These are phyloP conservation scores for Umbelopsis sp. DNA, from an alignment of 192 early-diverging fungal genomes.

Conservation along the genomic window DNA sequence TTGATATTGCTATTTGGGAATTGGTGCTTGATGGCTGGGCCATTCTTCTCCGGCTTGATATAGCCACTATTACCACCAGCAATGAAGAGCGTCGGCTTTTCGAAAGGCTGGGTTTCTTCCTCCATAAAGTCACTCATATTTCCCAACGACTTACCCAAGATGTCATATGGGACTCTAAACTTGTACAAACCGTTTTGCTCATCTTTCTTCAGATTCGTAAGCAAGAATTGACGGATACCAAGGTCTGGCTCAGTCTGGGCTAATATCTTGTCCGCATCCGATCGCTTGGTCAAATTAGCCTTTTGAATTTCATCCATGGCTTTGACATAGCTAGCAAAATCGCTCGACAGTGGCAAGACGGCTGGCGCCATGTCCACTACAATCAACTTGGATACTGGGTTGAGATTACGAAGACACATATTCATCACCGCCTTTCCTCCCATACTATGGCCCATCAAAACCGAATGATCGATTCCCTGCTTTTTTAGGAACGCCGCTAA, in stretches of 20 bases:
- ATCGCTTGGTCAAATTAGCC: constrained; percentile 51
- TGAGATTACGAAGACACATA: constrained; percentile 58
- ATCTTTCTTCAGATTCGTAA: constrained; percentile 86
- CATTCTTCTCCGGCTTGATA: constrained; percentile 51
- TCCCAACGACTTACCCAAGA: constrained; percentile 58
- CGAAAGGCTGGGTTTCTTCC: constrained; percentile 44
- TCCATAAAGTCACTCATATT: constrained; percentile 58
- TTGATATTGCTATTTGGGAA: constrained; percentile 75
- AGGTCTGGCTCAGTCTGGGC: constrained; percentile 51
- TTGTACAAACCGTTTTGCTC: constrained; percentile 45
- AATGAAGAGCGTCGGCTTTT: constrained; percentile 79
- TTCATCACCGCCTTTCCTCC: constrained; percentile 80
- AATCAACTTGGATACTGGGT: constrained; percentile 57
- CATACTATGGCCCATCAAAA: constrained; percentile 92
- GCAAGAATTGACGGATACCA: constrained; percentile 76
- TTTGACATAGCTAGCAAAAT: constrained; percentile 61
- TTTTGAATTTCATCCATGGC: constrained; percentile 63
- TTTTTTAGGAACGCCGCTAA: constrained; percentile 67
- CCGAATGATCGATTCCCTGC: constrained; percentile 55
- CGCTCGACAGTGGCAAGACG: constrained; percentile 45
- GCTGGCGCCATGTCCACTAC: constrained; percentile 77
- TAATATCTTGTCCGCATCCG: constrained; percentile 64
- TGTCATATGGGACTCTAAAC: constrained; percentile 78
- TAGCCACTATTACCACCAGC: constrained; percentile 74
- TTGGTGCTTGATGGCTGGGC: constrained; percentile 59